Conservation (phyloP, 441 rosid species). For the Aleurites moluccanus region DNA sequence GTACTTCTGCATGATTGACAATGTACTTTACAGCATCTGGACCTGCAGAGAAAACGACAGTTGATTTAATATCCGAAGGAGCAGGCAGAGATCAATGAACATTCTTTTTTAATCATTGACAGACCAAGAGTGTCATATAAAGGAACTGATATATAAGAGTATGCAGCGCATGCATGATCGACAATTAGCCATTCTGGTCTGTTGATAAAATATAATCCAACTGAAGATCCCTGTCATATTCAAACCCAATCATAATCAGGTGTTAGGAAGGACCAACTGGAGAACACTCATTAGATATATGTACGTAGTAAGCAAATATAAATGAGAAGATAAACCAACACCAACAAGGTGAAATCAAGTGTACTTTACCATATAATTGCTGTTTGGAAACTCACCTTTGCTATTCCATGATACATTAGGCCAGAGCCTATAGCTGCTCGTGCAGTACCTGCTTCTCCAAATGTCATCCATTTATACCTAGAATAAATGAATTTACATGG, state of each 20-base stretch:
- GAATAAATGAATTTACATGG: conserved; percentile 11
- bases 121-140: conserved; percentile 95
- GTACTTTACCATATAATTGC: neutral
- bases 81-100: conserved; percentile 18
- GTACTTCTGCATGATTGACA: conserved; percentile 79
- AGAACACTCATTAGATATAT: conserved; percentile 2
- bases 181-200: conserved; percentile 94
- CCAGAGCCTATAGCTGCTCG: conserved; percentile 89
- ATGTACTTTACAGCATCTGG: conserved; percentile 95
- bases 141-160: conserved; percentile 90
- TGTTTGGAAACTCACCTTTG: conserved; percentile 44
- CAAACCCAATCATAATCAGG: conserved; percentile 25
- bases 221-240: conserved; percentile 63
- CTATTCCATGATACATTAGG: conserved; percentile 67
- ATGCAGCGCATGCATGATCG: conserved; percentile 97
- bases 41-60: conserved; percentile 50
- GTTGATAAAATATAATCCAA: conserved; percentile 92
- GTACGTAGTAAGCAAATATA: neutral
- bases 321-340: conserved; percentile 6
- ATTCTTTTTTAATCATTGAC: conserved; percentile 22
- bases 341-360: conserved; percentile 9
- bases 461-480: conserved; percentile 99
- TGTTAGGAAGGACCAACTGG: conserved; percentile 11
- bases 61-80: conserved; percentile 15
- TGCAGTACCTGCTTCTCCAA: conserved; percentile 91